Conservation (phyloP, 306 rosid genomes). For the Casuarina cunninghamiana region DNA sequence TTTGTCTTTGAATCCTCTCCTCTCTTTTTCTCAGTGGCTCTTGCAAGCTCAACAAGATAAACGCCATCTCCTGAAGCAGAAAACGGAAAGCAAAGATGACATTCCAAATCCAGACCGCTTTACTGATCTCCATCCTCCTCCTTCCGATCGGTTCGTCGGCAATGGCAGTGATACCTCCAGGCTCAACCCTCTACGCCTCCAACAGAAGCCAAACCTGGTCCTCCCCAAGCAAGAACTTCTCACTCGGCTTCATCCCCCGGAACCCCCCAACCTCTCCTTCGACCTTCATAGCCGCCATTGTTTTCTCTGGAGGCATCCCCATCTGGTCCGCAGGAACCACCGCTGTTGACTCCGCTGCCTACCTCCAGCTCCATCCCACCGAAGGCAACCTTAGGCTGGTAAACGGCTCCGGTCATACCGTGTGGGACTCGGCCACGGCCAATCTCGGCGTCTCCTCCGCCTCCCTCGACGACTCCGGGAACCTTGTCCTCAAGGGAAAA, state of each 20-base stretch:
- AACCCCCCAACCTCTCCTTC: constrained; percentile 50
- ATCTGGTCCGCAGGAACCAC: constrained; percentile 58
- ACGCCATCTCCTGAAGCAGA: neutral
- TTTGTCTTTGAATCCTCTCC: too few species aligned
- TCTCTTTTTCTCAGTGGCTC: neutral
- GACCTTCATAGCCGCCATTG: constrained; percentile 53
- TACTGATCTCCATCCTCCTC: constrained; percentile 20
- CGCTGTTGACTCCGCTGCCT: constrained; percentile 50
- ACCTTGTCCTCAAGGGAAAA: constrained; percentile 41
- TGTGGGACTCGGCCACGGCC: constrained; percentile 63
- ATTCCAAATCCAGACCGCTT: neutral
- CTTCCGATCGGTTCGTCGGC: constrained; percentile 11
- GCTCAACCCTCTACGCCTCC: constrained; percentile 55
- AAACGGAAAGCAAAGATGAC: constrained; percentile 1
- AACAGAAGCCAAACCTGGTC: constrained; percentile 44
- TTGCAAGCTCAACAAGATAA: too few species aligned
- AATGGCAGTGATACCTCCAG: constrained; percentile 29
- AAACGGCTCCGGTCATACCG: constrained; percentile 52
- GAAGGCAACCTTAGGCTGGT: constrained; percentile 56
- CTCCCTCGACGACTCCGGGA: constrained; percentile 44
- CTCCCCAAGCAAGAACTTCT: constrained; percentile 40
- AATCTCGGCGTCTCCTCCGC: constrained; percentile 56
- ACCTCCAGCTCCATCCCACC: constrained; percentile 46
- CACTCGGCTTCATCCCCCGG: constrained; percentile 45
- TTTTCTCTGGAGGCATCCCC: constrained; percentile 50